These are phyloP conservation scores for Dryas octopetala DNA, from an alignment of 306 rosid genomes.

Conservation along the genomic window DNA sequence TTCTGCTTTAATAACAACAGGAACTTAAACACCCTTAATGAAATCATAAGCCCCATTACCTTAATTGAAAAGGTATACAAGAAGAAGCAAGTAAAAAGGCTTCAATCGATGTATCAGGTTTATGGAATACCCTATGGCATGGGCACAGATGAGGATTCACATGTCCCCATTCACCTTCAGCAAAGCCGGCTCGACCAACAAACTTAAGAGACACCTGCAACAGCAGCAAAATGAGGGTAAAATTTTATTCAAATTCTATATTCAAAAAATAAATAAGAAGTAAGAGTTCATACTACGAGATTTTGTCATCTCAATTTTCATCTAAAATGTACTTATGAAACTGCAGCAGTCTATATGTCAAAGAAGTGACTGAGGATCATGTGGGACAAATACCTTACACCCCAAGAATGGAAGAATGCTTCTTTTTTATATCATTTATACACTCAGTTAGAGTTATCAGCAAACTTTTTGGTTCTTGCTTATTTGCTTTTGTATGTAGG, in stretches of 20 bases:
- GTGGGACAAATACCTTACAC: not conserved
- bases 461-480: too few species aligned
- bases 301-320: not conserved
- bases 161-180: constrained; percentile 50
- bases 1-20: not conserved
- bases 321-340: not conserved
- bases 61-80: not conserved
- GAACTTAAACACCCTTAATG: constrained; percentile 13
- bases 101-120: constrained; percentile 38
- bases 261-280: not conserved
- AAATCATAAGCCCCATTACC: not conserved
- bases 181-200: constrained; percentile 50
- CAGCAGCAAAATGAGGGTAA: constrained; percentile 30
- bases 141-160: constrained; percentile 32
- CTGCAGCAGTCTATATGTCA: not conserved
- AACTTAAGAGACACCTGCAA: constrained; percentile 34
- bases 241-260: not conserved
- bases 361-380: not conserved
- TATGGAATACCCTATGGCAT: constrained; percentile 41
- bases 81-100: not conserved
- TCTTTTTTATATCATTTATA: not conserved
- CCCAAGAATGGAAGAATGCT: not conserved
- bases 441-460: too few species aligned
- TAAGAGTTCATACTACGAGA: not conserved
- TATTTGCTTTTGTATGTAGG: too few species aligned